Evolutionary conservation across 257 asterid species (phyloP).

Genomic region (Solanum corneliomulleri): DNA sequence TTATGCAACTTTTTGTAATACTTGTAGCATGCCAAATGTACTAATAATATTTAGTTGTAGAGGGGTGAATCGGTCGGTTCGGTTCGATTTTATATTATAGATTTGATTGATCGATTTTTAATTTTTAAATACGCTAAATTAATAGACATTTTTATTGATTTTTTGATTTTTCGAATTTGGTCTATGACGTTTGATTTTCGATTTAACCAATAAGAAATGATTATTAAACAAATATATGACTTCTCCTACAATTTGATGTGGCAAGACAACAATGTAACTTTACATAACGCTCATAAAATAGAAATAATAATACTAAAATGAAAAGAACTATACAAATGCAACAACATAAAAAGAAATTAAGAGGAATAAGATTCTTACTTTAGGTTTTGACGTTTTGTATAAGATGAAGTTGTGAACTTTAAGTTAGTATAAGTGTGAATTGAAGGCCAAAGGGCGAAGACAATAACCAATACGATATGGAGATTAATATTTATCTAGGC

Average conservation of each 20-base stretch:
- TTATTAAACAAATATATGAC: neutral
- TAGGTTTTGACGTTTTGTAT: neutral
- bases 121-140: too few species aligned
- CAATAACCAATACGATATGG: neutral
- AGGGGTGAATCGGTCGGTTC: neutral
- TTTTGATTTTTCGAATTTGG: neutral
- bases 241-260: neutral
- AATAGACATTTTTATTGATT: too few species aligned
- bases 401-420: too few species aligned
- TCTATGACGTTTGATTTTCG: accelerated
- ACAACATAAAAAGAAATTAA: too few species aligned
- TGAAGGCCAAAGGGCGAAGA: too few species aligned
- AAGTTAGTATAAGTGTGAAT: neutral
- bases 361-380: neutral
- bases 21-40: neutral
- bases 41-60: neutral
- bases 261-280: too few species aligned
- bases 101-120: accelerated
- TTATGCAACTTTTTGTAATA: neutral
- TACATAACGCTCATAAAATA: neutral
- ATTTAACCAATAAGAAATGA: neutral
- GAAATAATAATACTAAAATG: neutral
- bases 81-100: too few species aligned
- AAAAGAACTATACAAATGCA: neutral
- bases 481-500: neutral